phyloP scores from a whole-genome alignment of 768 basidiomycete species.

The Hemileccinum rubropunctum region DNA sequence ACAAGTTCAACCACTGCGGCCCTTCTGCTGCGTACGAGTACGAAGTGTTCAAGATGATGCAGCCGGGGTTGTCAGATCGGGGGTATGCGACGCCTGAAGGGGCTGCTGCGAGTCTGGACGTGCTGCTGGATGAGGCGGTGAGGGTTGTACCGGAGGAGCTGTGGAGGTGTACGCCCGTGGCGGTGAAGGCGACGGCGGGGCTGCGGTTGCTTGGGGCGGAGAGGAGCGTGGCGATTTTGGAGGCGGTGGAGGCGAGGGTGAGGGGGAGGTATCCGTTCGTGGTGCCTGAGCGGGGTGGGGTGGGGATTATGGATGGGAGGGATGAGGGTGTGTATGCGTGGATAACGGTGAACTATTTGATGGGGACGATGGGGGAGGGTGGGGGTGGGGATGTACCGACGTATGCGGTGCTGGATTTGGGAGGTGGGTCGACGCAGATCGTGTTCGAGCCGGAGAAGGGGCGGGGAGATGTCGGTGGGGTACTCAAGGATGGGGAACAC shows the following conservation, averaged over 20 bases:
- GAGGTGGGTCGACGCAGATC: conserved; percentile 96
- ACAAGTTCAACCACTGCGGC: conserved; percentile 94
- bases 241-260: conserved; percentile 64
- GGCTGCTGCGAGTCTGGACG: conserved; percentile 79
- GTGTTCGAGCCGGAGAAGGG: conserved; percentile 85
- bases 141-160: conserved; percentile 68
- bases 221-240: conserved; percentile 69
- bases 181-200: conserved; percentile 93
- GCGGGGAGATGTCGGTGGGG: conserved; percentile 26
- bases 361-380: conserved; percentile 62
- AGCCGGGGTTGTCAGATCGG: conserved; percentile 76
- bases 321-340: conserved; percentile 99
- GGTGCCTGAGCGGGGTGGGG: conserved; percentile 57
- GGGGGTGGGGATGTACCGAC: conserved; percentile 41
- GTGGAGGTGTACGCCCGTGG: conserved; percentile 73
- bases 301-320: conserved; percentile 90
- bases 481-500: conserved; percentile 81
- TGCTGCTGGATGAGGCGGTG: conserved; percentile 77
- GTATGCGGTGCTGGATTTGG: conserved; percentile 92
- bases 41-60: conserved; percentile 83
- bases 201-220: conserved; percentile 64
- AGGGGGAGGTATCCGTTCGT: conserved; percentile 65
- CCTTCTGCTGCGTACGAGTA: conserved; percentile 80
- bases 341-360: conserved; percentile 95
- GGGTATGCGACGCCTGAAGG: conserved; percentile 45